Evolutionary conservation across 2,329 filamentous ascomycete genomes (phyloP).

Genomic region (Tolypocladium ovalisporum): DNA sequence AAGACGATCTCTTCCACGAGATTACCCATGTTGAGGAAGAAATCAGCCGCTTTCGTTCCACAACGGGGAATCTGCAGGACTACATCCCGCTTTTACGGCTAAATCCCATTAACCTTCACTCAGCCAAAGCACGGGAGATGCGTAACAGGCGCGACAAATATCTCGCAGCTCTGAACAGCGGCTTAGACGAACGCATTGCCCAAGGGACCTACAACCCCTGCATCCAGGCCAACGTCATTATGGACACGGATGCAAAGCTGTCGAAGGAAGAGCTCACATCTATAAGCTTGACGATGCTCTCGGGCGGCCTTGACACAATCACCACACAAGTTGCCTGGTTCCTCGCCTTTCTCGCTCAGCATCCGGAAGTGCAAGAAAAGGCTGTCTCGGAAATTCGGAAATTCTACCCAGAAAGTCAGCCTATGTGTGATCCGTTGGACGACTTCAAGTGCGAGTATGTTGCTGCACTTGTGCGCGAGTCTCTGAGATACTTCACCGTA

Average conservation of each 20-base stretch:
- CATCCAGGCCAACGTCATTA: conserved; percentile 56
- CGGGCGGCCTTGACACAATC: conserved; percentile 55
- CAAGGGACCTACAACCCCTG: conserved; percentile 51
- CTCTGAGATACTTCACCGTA: conserved; percentile 51
- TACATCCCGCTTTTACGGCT: conserved; percentile 48
- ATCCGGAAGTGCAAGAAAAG: conserved; percentile 51
- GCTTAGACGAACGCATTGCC: conserved; percentile 48
- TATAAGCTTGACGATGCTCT: conserved; percentile 59
- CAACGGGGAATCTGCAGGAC: conserved; percentile 50
- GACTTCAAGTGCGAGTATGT: conserved; percentile 55
- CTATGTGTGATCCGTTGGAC: conserved; percentile 48
- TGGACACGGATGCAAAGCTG: conserved; percentile 51
- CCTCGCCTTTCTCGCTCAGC: conserved; percentile 46
- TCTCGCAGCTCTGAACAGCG: conserved; percentile 42
- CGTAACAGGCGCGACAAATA: conserved; percentile 49
- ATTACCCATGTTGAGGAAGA: conserved; percentile 53
- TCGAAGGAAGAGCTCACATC: conserved; percentile 52
- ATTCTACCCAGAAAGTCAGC: conserved; percentile 37
- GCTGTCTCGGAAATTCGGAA: conserved; percentile 45
- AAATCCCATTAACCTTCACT: conserved; percentile 51
- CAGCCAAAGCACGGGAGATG: conserved; percentile 47
- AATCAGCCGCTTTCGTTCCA: conserved; percentile 47
- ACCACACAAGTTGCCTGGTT: conserved; percentile 57
- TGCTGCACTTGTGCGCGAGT: conserved; percentile 52
- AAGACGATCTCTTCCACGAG: conserved; percentile 50